These are phyloP conservation scores for Suillus weaverae DNA, from an alignment of 768 basidiomycete species.

Conservation along the genomic window DNA sequence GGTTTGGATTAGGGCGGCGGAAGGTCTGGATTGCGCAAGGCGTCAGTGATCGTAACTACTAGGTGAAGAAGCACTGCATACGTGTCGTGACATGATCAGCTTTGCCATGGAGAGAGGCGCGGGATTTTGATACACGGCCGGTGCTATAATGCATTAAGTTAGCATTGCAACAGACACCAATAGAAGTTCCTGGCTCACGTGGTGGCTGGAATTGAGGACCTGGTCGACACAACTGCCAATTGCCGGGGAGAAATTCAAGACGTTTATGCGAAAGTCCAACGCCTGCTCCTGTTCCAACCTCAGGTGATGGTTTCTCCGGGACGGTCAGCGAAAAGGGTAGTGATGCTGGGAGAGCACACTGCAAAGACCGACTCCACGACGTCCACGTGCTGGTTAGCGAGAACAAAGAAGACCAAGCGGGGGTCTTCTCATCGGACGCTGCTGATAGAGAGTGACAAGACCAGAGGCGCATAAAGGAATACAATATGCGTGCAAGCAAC, in stretches of 20 bases:
- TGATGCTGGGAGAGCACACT: conserved; percentile 25
- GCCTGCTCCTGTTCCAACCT: conserved; percentile 11
- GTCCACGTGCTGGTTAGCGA: conserved; percentile 11
- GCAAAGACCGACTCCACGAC: conserved; percentile 19
- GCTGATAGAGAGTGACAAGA: conserved; percentile 19
- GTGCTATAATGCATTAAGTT: conserved; percentile 29
- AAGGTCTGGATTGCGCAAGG: conserved; percentile 26
- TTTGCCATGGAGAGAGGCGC: conserved; percentile 51
- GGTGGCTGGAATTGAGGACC: conserved; percentile 32
- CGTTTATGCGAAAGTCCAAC: conserved; percentile 14
- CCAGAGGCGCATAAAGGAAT: conserved; percentile 29
- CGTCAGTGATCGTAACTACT: conserved; percentile 12
- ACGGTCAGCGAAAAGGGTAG: conserved; percentile 26
- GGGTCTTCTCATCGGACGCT: conserved; percentile 18
- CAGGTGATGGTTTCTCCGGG: conserved; percentile 22
- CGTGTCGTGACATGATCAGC: conserved; percentile 54
- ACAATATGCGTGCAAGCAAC: conserved; percentile 32
- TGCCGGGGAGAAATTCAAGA: conserved; percentile 16
- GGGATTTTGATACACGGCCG: conserved; percentile 43
- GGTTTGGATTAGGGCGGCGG: conserved; percentile 31
- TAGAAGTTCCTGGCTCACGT: conserved; percentile 23
- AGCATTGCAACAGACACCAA: not conserved
- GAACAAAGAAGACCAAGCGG: not conserved
- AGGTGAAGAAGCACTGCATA: conserved; percentile 26
- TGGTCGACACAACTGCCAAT: conserved; percentile 22